Evolutionary conservation across 192 early-diverging fungal species (phyloP).

Genomic region (Diversispora epigaea): DNA sequence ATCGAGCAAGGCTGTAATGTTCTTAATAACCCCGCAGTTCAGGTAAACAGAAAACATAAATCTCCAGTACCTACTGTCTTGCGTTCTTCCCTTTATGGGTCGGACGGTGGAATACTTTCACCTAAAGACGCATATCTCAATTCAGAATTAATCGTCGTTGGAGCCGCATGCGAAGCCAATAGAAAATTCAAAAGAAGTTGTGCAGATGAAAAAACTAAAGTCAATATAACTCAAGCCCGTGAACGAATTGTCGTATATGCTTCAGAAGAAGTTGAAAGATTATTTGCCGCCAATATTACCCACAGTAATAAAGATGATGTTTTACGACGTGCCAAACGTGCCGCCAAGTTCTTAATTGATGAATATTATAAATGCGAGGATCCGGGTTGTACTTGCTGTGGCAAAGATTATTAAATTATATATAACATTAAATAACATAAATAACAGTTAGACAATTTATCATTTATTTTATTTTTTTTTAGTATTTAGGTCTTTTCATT

Average conservation of each 20-base stretch:
- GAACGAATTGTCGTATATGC: background rate
- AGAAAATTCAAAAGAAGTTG: background rate
- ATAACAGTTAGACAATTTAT: no score
- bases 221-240: background rate
- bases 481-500: no score
- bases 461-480: no score
- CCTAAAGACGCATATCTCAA: background rate
- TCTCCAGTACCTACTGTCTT: background rate
- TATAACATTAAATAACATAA: no score
- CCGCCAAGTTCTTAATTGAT: background rate
- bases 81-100: background rate
- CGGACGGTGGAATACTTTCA: background rate
- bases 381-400: no score
- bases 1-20: background rate
- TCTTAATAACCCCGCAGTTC: background rate
- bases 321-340: background rate
- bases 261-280: slow-evolving; percentile 12
- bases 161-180: background rate
- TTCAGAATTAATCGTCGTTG: slow-evolving; percentile 18
- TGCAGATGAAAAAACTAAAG: background rate
- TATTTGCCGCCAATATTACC: slow-evolving; percentile 5
- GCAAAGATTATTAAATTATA: no score
- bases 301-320: slow-evolving; percentile 25
- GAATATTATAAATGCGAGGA: background rate
- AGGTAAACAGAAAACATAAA: background rate